These are phyloP conservation scores for Acorus calamus DNA, from an alignment of 106 monocot species.

Conservation along the genomic window DNA sequence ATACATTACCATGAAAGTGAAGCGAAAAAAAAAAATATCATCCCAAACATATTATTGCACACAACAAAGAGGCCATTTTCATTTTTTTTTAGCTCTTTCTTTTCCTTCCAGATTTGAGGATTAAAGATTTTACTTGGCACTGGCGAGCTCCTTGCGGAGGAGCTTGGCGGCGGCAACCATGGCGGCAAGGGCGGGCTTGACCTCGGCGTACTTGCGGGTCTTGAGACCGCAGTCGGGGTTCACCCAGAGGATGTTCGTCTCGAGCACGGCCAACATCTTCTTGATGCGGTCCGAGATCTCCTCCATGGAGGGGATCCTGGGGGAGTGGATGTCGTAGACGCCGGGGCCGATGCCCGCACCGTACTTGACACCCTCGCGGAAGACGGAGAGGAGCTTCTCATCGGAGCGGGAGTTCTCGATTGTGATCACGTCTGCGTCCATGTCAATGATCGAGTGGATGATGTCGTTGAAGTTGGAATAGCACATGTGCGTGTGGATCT, in stretches of 20 bases:
- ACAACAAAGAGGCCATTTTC: too few species aligned
- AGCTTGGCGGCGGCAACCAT: constrained; percentile 37
- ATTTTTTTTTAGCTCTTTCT: too few species aligned
- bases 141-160: constrained; percentile 31
- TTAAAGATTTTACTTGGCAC: constrained; percentile 16
- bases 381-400: constrained; percentile 74
- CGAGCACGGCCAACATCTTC: constrained; percentile 78
- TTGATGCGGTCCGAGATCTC: constrained; percentile 76
- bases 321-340: constrained; percentile 71
- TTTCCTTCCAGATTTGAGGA: too few species aligned
- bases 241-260: constrained; percentile 73
- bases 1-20: too few species aligned
- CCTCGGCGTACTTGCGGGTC: constrained; percentile 43
- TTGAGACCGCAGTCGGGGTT: constrained; percentile 50
- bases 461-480: constrained; percentile 86
- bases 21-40: too few species aligned
- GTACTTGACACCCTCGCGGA: constrained; percentile 48
- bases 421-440: constrained; percentile 79
- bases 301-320: constrained; percentile 64
- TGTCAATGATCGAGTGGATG: constrained; percentile 76
- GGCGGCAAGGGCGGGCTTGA: constrained; percentile 34
- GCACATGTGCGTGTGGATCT: constrained; percentile 84
- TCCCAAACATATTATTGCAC: too few species aligned
- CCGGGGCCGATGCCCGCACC: constrained; percentile 46
- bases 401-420: constrained; percentile 82